phyloP scores from a whole-genome alignment of 257 asterid species.

The Solanum corneliomulleri region DNA sequence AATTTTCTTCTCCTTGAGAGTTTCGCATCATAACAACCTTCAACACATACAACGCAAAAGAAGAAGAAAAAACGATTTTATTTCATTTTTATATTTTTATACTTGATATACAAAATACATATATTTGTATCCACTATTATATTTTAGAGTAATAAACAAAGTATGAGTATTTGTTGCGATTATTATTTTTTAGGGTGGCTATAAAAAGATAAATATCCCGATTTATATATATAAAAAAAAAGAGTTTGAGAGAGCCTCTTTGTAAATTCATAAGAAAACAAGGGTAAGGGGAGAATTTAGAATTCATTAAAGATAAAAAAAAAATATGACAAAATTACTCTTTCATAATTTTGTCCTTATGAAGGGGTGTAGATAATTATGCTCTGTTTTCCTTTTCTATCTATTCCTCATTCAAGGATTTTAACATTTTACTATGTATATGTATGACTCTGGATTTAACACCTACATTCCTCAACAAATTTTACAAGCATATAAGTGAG shows the following conservation, averaged over 20 bases:
- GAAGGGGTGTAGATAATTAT: not conserved
- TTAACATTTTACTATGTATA: not conserved
- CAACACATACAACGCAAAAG: not conserved
- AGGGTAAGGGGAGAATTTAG: not conserved
- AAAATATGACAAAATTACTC: no score
- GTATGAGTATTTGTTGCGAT: not conserved
- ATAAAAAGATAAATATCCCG: not conserved
- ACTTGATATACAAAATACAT: not conserved
- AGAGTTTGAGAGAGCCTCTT: not conserved
- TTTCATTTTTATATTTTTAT: not conserved
- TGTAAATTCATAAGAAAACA: not conserved
- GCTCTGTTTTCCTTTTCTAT: not conserved
- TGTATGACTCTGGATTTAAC: not conserved
- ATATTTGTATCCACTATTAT: not conserved
- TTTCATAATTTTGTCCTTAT: no score
- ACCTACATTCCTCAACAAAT: not conserved
- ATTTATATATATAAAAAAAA: no score
- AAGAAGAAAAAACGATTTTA: not conserved
- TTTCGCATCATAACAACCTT: not conserved
- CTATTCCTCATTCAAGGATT: not conserved
- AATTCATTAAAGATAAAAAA: no score
- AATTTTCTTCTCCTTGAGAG: not conserved
- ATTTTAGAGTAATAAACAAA: not conserved
- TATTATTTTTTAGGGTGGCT: not conserved
- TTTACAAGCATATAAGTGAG: not conserved